These are phyloP conservation scores for Eutrema salsugineum DNA, from an alignment of 441 rosid genomes.

Conservation along the genomic window DNA sequence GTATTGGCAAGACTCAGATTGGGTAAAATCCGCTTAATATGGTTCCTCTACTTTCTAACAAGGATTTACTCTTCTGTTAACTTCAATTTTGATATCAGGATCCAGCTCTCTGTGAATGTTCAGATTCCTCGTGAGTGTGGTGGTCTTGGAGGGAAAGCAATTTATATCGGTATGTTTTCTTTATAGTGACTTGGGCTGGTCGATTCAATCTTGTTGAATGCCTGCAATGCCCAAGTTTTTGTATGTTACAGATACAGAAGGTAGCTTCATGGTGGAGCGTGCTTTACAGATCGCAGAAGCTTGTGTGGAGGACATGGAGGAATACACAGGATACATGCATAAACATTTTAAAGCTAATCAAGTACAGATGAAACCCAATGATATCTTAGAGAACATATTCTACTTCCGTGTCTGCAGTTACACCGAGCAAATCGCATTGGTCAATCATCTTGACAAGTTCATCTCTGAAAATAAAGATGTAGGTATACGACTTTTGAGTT, in stretches of 20 bases:
- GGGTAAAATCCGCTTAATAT: conserved; percentile 52
- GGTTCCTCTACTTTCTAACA: conserved; percentile 16
- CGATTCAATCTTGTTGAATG: not conserved
- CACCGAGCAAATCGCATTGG: conserved; percentile 79
- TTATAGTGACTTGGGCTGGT: not conserved
- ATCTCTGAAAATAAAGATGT: conserved; percentile 76
- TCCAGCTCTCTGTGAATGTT: conserved; percentile 91
- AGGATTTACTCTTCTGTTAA: not conserved
- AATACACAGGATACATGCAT: conserved; percentile 45
- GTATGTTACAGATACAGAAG: conserved; percentile 69
- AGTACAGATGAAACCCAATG: conserved; percentile 47
- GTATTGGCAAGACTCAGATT: conserved; percentile 95
- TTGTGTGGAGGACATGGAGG: conserved; percentile 62
- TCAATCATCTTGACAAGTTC: conserved; percentile 79
- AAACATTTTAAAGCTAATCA: conserved; percentile 48
- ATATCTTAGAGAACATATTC: conserved; percentile 72
- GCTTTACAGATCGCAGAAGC: conserved; percentile 85
- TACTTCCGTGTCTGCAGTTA: conserved; percentile 90
- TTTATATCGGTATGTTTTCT: conserved; percentile 61
- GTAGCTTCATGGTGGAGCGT: conserved; percentile 95
- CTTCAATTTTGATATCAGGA: conserved; percentile 45
- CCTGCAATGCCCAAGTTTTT: not conserved
- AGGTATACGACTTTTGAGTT: conserved; percentile 19
- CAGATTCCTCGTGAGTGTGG: conserved; percentile 81
- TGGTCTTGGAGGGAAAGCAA: conserved; percentile 89